Base-by-base conservation (phyloP, 2,329 filamentous ascomycete genomes). In the Aspergillus melleus region DNA sequence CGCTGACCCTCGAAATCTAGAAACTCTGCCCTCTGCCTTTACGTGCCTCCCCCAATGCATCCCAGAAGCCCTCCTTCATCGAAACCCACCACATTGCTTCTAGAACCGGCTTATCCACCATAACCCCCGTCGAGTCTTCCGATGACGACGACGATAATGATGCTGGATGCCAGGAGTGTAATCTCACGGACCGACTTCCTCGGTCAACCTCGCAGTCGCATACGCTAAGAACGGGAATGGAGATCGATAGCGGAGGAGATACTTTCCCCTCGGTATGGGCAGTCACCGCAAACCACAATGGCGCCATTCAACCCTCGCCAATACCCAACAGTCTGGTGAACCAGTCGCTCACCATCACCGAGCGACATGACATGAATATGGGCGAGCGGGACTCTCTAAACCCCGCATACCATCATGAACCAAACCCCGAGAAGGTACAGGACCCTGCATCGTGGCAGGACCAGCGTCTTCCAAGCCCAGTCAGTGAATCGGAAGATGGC, bases 391-490 rank as follows among this genome's bases (percentile, higher is more conserved):
- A 36, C 36, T 12, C 30, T 44, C 6, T 42, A 19, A 20, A 19
- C 2, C 49, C 54, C 32, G 30, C 26, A 42, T 55, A n/a, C 30
- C 26, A n/a, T 24, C 26, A 52, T 39, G 49, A 26, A 36, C 14
- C 32, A 10, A 44, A 14, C 20, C 30, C 24, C 29, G 26, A 10
- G 16, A 24, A 47, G 49, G 39, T 44, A 39, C 51, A 60, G 26
- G 56, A 63, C 56, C 61, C 61, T 46, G 61, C 53, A 44, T 68
- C 63, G 60, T 69, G 63, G 61, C 62, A 62, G 20, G 59, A 64
- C 32, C 67, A 70, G 49, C 71, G 72, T 32, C 68, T 77, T 22
- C 77, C 76, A 2, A 79, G 76, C 55, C 77, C 77, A 2, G 73
- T 78, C 57, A 78, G 74, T 52, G 75, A 78, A 47, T 69, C 70